Percentiles rank a stretch among this genome's conserved stretches.
These are phyloP conservation scores for Candida alai DNA, from an alignment of 805 yeast genomes.

Conservation along the genomic window DNA sequence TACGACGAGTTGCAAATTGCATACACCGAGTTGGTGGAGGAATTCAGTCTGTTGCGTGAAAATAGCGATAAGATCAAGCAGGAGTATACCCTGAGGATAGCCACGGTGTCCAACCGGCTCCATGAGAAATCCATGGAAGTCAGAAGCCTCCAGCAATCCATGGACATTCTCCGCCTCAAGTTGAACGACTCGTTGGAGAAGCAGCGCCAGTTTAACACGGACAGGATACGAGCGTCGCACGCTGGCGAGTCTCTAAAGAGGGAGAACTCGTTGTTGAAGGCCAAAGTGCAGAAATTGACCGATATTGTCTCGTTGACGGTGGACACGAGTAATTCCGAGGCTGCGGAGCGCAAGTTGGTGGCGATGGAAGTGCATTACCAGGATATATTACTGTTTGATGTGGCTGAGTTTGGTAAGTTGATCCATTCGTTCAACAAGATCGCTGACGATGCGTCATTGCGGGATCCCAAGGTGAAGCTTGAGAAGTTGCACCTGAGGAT, in stretches of 20 bases:
- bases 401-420: conserved; percentile 47
- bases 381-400: conserved; percentile 38
- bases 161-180: conserved; percentile 34
- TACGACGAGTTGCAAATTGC: conserved; percentile 16
- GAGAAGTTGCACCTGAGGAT: conserved; percentile 7
- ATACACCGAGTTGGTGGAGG: conserved; percentile 19
- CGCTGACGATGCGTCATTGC: conserved; percentile 54
- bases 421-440: conserved; percentile 49
- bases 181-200: conserved; percentile 39
- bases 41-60: conserved; percentile 20
- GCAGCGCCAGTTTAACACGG: conserved; percentile 41
- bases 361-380: conserved; percentile 41
- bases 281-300: conserved; percentile 34
- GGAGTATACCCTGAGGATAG: conserved; percentile 20
- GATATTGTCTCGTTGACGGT: conserved; percentile 12
- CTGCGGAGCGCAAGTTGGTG: conserved; percentile 14
- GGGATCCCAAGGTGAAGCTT: conserved; percentile 53
- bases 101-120: conserved; percentile 21
- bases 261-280: conserved; percentile 33
- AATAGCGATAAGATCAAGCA: conserved; percentile 17
- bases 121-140: conserved; percentile 13
- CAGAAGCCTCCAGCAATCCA: conserved; percentile 10
- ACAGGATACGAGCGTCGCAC: conserved; percentile 40
- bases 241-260: conserved; percentile 34
- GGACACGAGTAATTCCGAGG: conserved; percentile 3